These are phyloP conservation scores for Dactylellina leptospora DNA, from an alignment of 2,329 filamentous ascomycete genomes.

Conservation along the genomic window DNA sequence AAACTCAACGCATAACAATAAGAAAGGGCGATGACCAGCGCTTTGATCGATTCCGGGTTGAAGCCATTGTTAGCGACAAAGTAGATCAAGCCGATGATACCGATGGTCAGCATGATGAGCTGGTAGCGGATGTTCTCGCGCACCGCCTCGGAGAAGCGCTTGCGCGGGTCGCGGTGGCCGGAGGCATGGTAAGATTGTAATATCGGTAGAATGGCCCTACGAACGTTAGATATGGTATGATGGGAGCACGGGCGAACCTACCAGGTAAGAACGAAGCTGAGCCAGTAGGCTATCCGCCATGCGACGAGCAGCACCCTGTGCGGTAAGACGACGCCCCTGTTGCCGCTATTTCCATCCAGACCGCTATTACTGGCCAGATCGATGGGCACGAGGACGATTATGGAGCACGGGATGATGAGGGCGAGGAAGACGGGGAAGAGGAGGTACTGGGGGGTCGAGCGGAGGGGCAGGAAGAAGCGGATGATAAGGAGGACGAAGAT, in stretches of 20 bases:
- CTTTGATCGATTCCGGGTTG: slow-evolving; percentile 77
- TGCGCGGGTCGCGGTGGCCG: slow-evolving; percentile 86
- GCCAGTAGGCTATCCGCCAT: slow-evolving; percentile 96
- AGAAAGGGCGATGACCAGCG: slow-evolving; percentile 86
- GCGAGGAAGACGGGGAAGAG: slow-evolving; percentile 93
- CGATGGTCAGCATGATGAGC: slow-evolving; percentile 76
- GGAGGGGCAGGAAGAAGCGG: slow-evolving; percentile 87
- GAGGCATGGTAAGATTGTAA: slow-evolving; percentile 95
- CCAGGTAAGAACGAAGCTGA: slow-evolving; percentile 96
- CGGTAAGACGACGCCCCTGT: slow-evolving; percentile 85
- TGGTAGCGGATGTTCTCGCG: slow-evolving; percentile 90
- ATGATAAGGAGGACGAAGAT: slow-evolving; percentile 81
- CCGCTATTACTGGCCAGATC: slow-evolving; percentile 88
- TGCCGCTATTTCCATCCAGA: slow-evolving; percentile 69
- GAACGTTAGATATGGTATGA: neutral
- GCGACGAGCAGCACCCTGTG: slow-evolving; percentile 79
- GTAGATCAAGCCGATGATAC: slow-evolving; percentile 78
- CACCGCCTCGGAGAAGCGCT: slow-evolving; percentile 82
- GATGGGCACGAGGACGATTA: slow-evolving; percentile 91
- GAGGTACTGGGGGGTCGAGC: slow-evolving; percentile 88
- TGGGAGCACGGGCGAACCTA: slow-evolving; percentile 62
- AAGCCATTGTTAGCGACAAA: slow-evolving; percentile 81
- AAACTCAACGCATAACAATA: slow-evolving; percentile 93
- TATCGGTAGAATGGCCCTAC: slow-evolving; percentile 76
- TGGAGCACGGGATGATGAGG: slow-evolving; percentile 89